phyloP scores from a whole-genome alignment of 176 grass and related monocot genomes.

The Saccharum officinarum region DNA sequence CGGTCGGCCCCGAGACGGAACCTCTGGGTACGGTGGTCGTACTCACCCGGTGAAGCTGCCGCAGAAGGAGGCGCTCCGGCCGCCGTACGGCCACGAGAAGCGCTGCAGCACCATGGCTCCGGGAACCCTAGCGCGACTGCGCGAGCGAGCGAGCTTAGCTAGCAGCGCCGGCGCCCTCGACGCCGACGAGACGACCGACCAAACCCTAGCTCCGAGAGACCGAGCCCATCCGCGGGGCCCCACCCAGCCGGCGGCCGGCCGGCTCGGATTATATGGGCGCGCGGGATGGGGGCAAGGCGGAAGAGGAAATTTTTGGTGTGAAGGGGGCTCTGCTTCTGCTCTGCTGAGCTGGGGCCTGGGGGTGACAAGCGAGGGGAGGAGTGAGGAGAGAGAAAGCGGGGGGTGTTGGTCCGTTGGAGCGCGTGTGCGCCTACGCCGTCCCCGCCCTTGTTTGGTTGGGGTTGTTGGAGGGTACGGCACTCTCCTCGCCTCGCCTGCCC shows the following conservation, averaged over 20 bases:
- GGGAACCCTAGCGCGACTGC: constrained; percentile 44
- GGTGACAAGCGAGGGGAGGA: not conserved
- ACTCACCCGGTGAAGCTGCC: constrained; percentile 59
- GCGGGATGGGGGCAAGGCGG: not conserved
- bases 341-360: too few relatives aligned
- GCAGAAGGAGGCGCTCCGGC: constrained; percentile 45
- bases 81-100: constrained; percentile 64
- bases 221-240: not conserved
- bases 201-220: not conserved
- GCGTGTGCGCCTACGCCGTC: constrained; percentile 6
- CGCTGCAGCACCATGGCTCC: constrained; percentile 50
- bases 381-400: not conserved
- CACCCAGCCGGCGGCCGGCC: not conserved
- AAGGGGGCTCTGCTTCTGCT: not conserved
- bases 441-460: constrained; percentile 27
- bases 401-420: not conserved
- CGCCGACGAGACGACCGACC: not conserved
- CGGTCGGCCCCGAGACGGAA: not conserved
- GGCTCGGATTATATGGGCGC: constrained; percentile 16
- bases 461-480: constrained; percentile 14
- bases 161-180: not conserved
- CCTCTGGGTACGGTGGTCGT: not conserved
- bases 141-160: not conserved
- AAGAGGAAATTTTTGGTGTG: constrained; percentile 38
- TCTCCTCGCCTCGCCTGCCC: not conserved